A percentile compares a stretch with the other conserved stretches of the same genome.
Conservation (phyloP, 768 basidiomycete species). For the Lactarius hengduanensis region DNA sequence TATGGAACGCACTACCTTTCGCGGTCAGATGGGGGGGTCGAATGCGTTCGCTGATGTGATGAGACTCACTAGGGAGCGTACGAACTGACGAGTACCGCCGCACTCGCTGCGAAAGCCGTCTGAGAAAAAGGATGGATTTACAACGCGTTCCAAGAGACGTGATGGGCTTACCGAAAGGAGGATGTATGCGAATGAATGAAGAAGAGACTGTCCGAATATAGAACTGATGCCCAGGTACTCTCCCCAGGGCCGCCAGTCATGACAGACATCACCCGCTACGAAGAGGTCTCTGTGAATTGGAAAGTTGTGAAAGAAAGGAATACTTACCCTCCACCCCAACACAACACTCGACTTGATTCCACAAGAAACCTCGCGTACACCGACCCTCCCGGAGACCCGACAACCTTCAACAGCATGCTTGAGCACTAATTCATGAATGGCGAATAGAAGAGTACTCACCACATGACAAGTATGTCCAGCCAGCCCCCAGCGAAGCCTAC, state of each 20-base stretch:
- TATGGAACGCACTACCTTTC: constrained; percentile 63
- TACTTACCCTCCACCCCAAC: constrained; percentile 56
- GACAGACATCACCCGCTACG: constrained; percentile 64
- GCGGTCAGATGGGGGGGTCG: constrained; percentile 3
- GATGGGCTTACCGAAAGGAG: constrained; percentile 52
- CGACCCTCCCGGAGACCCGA: constrained; percentile 67
- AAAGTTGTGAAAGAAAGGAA: not conserved
- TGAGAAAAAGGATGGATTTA: constrained; percentile 31
- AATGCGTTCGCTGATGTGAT: not conserved
- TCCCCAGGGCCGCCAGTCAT: constrained; percentile 69
- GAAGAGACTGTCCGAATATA: constrained; percentile 57
- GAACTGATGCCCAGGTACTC: constrained; percentile 52
- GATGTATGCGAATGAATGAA: constrained; percentile 67
- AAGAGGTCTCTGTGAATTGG: constrained; percentile 14
- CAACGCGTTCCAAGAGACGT: not conserved
- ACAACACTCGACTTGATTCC: constrained; percentile 70
- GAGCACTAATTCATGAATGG: not conserved
- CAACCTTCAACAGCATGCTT: constrained; percentile 44
- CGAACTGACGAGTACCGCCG: constrained; percentile 58
- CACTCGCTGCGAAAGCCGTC: constrained; percentile 62
- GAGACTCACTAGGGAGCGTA: constrained; percentile 68
- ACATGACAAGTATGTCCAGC: constrained; percentile 72
- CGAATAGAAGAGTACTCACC: constrained; percentile 41
- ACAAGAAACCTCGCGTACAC: constrained; percentile 67
- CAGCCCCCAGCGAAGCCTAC: constrained; percentile 69